Evolutionary conservation across 345 rosid species (phyloP).

Genomic region (Eutrema heterophyllum): DNA sequence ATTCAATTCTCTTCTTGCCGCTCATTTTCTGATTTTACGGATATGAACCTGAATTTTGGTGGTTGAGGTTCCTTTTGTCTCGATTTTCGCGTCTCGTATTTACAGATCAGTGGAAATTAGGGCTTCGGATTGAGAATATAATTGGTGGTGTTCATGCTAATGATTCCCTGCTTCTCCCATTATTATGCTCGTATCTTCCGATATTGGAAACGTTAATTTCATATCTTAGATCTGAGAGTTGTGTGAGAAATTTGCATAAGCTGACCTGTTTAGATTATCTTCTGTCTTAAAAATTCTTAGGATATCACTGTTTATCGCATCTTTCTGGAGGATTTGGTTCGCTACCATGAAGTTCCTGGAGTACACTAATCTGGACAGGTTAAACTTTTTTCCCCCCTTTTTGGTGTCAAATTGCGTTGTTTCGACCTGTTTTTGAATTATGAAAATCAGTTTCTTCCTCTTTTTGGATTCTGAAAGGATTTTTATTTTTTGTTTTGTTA

Average conservation of each 20-base stretch:
- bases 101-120: neutral
- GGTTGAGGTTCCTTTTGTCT: neutral
- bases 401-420: neutral
- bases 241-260: neutral
- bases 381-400: neutral
- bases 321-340: neutral
- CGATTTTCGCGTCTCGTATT: neutral
- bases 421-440: neutral
- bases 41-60: neutral
- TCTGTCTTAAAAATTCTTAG: neutral
- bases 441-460: neutral
- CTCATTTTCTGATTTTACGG: neutral
- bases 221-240: constrained; percentile 2
- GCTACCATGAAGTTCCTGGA: constrained; percentile 76
- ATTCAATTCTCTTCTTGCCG: constrained; percentile 17
- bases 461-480: neutral
- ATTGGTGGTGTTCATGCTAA: neutral
- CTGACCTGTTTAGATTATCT: neutral
- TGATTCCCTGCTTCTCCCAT: neutral
- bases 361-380: constrained; percentile 59
- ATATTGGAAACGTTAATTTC: neutral
- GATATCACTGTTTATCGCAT: neutral
- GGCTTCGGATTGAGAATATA: neutral
- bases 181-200: neutral
- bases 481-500: neutral